Evolutionary conservation across 345 rosid species (phyloP).

Genomic region (Lepidium aucheri): DNA sequence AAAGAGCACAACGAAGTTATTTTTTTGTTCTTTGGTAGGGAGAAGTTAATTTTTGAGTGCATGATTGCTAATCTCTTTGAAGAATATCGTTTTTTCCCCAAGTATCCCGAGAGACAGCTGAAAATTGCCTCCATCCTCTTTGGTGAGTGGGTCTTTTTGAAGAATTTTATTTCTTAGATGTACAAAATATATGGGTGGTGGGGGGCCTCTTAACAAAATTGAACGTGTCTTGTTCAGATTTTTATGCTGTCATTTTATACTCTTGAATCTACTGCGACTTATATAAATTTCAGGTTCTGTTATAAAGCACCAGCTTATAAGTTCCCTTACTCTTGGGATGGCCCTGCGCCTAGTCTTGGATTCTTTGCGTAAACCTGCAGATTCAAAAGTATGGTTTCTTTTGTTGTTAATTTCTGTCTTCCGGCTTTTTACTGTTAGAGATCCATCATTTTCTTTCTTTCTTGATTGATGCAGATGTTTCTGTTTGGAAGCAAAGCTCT

Average conservation of each 20-base stretch:
- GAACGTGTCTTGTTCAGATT: background rate
- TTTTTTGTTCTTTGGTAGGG: slow-evolving; percentile 46
- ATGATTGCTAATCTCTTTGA: slow-evolving; percentile 94
- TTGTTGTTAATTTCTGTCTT: background rate
- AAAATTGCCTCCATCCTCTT: slow-evolving; percentile 86
- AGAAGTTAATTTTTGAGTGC: slow-evolving; percentile 78
- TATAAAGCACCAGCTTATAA: slow-evolving; percentile 94
- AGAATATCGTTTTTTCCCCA: slow-evolving; percentile 91
- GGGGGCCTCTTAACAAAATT: background rate
- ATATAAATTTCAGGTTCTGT: slow-evolving; percentile 61
- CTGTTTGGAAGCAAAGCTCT: slow-evolving; percentile 90
- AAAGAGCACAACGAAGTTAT: background rate
- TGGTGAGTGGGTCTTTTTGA: slow-evolving; percentile 46
- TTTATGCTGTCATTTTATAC: background rate
- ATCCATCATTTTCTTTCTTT: slow-evolving; percentile 3
- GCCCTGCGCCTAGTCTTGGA: slow-evolving; percentile 93
- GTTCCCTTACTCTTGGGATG: slow-evolving; percentile 84
- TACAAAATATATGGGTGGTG: background rate
- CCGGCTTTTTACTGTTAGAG: background rate
- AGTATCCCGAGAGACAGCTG: slow-evolving; percentile 94
- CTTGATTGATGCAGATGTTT: slow-evolving; percentile 63
- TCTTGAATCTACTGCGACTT: slow-evolving; percentile 1
- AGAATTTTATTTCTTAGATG: background rate
- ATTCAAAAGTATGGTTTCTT: slow-evolving; percentile 68
- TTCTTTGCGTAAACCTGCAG: slow-evolving; percentile 92